Evolutionary conservation across 2,329 filamentous ascomycete genomes (phyloP).

Genomic region (Plenodomus tracheiphilus): DNA sequence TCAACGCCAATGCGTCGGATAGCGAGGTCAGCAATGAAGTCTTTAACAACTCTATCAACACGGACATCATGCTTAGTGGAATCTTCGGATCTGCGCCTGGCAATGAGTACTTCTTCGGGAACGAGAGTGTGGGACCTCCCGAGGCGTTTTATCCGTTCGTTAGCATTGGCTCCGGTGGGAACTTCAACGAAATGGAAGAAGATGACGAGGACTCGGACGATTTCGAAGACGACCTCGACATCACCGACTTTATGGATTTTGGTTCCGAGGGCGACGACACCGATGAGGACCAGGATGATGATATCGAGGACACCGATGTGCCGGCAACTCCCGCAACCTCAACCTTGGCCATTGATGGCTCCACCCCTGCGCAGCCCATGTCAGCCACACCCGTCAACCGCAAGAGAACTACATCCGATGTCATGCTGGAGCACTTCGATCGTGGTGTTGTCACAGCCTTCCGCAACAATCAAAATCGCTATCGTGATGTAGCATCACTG

Average conservation of each 20-base stretch:
- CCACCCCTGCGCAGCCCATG: slow-evolving; percentile 34
- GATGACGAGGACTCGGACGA: slow-evolving; percentile 65
- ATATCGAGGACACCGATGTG: slow-evolving; percentile 38
- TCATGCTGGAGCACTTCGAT: slow-evolving; percentile 47
- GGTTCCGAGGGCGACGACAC: slow-evolving; percentile 40
- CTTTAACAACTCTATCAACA: slow-evolving; percentile 42
- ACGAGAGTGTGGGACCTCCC: slow-evolving; percentile 70
- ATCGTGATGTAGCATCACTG: slow-evolving; percentile 43
- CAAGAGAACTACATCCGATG: slow-evolving; percentile 37
- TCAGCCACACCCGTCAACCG: slow-evolving; percentile 27
- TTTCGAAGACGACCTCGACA: slow-evolving; percentile 56
- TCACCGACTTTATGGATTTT: slow-evolving; percentile 46
- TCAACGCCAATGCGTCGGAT: slow-evolving; percentile 40
- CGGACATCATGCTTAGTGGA: slow-evolving; percentile 78
- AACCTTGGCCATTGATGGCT: slow-evolving; percentile 29
- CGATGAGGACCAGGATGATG: slow-evolving; percentile 40
- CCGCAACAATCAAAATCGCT: slow-evolving; percentile 45
- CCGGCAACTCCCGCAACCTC: slow-evolving; percentile 43
- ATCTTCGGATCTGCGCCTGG: slow-evolving; percentile 56
- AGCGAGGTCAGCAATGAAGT: slow-evolving; percentile 45
- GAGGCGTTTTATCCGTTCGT: slow-evolving; percentile 76
- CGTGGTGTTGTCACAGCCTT: slow-evolving; percentile 56
- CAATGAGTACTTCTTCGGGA: slow-evolving; percentile 53
- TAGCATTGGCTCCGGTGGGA: slow-evolving; percentile 59
- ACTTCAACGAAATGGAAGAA: slow-evolving; percentile 55